Evolutionary conservation across 305 asterid species (phyloP).

Genomic region (Striga hermonthica): DNA sequence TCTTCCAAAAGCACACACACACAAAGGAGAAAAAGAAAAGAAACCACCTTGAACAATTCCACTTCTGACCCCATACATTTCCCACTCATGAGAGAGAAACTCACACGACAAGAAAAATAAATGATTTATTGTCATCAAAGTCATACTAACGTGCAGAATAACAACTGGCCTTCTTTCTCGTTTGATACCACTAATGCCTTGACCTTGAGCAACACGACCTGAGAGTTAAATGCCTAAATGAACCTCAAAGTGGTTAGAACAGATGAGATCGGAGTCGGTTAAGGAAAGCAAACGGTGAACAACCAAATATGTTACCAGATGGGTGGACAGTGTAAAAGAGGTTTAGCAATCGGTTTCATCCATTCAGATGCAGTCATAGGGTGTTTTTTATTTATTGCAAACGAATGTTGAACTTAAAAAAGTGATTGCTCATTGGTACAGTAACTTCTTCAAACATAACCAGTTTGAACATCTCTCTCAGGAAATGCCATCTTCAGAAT

Average conservation of each 20-base stretch:
- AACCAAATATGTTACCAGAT: neutral
- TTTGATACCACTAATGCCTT: slow-evolving; percentile 6
- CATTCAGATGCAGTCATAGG: too few species aligned
- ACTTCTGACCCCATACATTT: neutral
- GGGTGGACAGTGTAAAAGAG: slow-evolving; percentile 18
- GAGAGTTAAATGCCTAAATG: neutral
- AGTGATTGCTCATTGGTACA: too few species aligned
- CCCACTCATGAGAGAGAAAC: neutral
- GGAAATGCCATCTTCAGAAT: too few species aligned
- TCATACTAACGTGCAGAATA: neutral
- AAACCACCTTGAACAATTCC: neutral
- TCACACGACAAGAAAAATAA: neutral
- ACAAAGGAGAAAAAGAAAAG: too few species aligned
- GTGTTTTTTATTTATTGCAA: too few species aligned
- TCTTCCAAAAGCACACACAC: too few species aligned
- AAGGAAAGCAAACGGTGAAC: neutral
- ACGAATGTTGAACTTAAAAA: too few species aligned
- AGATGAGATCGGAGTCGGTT: slow-evolving; percentile 1
- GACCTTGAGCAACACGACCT: neutral
- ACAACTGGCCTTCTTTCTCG: neutral
- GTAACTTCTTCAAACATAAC: too few species aligned
- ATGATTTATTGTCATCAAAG: neutral
- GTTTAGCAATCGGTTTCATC: neutral
- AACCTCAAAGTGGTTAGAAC: slow-evolving; percentile 1
- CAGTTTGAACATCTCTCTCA: too few species aligned